These are phyloP conservation scores for Neopestalotiopsis rosae DNA, from an alignment of 2,329 filamentous ascomycete species.

Conservation along the genomic window DNA sequence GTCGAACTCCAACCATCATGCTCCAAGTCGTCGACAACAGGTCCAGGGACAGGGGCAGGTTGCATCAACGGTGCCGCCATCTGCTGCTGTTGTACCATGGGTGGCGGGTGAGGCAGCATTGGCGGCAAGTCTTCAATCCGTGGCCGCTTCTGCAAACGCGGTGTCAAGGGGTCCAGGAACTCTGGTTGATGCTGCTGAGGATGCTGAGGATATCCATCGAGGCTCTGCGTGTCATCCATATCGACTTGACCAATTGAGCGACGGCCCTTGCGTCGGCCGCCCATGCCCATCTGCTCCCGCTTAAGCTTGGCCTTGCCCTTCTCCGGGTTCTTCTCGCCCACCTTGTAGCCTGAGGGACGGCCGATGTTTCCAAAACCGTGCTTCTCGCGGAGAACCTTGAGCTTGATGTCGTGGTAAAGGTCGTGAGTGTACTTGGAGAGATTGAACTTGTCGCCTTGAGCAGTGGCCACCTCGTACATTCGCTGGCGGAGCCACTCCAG, in stretches of 20 bases:
- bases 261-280: slow-evolving; percentile 31
- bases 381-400: slow-evolving; percentile 53
- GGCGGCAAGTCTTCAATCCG: slow-evolving; percentile 28
- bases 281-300: slow-evolving; percentile 27
- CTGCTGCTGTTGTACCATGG: background rate
- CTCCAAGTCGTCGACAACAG: slow-evolving; percentile 44
- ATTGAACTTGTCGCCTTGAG: slow-evolving; percentile 54
- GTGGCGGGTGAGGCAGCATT: background rate
- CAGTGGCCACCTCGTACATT: slow-evolving; percentile 53
- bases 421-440: slow-evolving; percentile 56
- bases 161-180: slow-evolving; percentile 34
- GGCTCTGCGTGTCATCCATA: slow-evolving; percentile 27
- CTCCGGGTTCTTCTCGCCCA: slow-evolving; percentile 45
- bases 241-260: slow-evolving; percentile 38
- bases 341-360: slow-evolving; percentile 50
- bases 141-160: slow-evolving; percentile 36
- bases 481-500: slow-evolving; percentile 64
- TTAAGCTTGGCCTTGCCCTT: slow-evolving; percentile 36
- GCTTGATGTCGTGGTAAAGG: slow-evolving; percentile 61
- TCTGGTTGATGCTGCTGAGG: slow-evolving; percentile 21
- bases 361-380: slow-evolving; percentile 64
- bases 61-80: background rate
- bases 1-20: slow-evolving; percentile 55
- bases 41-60: slow-evolving; percentile 19
- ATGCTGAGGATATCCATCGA: slow-evolving; percentile 23